Evolutionary conservation across 495 filamentous ascomycete species (phyloP).

Genomic region (Penicillium canescens): DNA sequence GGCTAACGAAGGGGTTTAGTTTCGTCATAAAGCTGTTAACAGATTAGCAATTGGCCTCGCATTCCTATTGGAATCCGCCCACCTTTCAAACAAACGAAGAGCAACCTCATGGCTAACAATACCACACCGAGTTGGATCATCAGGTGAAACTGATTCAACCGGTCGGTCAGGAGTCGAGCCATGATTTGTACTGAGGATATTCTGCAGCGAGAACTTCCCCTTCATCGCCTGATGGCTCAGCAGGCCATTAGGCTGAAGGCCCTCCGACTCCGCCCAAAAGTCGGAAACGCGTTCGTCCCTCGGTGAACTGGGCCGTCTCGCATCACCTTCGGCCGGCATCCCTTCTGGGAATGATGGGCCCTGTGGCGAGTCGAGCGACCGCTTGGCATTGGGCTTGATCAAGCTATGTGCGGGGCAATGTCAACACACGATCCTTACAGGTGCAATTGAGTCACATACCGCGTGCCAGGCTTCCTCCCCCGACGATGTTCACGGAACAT

Average conservation of each 20-base stretch:
- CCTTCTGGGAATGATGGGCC: background rate
- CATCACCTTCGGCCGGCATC: background rate
- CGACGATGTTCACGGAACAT: background rate
- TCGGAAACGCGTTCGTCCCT: slow-evolving; percentile 2
- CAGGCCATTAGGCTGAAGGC: slow-evolving; percentile 13
- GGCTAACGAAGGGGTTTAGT: slow-evolving; percentile 24
- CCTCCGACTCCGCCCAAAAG: slow-evolving; percentile 9
- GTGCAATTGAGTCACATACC: background rate
- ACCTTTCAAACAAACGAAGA: slow-evolving; percentile 20
- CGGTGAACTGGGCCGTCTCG: background rate
- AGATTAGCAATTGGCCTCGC: slow-evolving; percentile 3
- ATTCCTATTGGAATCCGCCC: background rate
- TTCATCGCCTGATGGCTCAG: slow-evolving; percentile 16
- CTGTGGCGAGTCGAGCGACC: background rate
- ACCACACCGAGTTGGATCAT: slow-evolving; percentile 9
- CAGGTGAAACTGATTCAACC: slow-evolving; percentile 3
- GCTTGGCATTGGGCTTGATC: background rate
- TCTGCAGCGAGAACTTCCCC: slow-evolving; percentile 21
- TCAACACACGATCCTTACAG: too few relatives aligned
- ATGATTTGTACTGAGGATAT: slow-evolving; percentile 15
- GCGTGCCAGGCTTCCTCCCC: background rate
- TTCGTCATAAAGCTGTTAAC: slow-evolving; percentile 19
- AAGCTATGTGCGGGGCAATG: background rate
- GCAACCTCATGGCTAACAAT: slow-evolving; percentile 17
- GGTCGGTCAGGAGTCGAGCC: background rate